These are phyloP conservation scores for Psilocybe cubensis DNA, from an alignment of 768 basidiomycete genomes.

Conservation along the genomic window DNA sequence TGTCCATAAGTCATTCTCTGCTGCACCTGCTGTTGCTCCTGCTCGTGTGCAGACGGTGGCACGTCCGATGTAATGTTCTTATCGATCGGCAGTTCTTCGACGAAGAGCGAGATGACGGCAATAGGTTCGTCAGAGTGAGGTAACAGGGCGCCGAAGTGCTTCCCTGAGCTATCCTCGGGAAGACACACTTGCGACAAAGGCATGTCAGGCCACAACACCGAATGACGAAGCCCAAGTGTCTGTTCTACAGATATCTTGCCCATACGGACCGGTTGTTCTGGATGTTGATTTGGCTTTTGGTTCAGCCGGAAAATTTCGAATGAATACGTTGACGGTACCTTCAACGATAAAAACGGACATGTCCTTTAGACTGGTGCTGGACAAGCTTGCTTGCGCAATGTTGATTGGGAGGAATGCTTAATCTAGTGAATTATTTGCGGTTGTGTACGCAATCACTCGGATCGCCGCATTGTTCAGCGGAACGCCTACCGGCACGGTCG, in stretches of 20 bases:
- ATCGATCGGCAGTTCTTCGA: slow-evolving; percentile 43
- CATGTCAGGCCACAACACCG: slow-evolving; percentile 60
- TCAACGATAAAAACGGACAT: not conserved
- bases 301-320: not conserved
- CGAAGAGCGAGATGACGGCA: slow-evolving; percentile 62
- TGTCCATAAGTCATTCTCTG: not conserved
- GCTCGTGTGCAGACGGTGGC: no score
- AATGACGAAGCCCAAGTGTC: slow-evolving; percentile 56
- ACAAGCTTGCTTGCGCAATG: no score
- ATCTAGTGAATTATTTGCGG: not conserved
- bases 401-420: not conserved
- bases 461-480: not conserved
- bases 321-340: not conserved
- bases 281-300: not conserved
- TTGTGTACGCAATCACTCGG: not conserved
- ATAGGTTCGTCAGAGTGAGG: slow-evolving; percentile 37
- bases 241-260: slow-evolving; percentile 22
- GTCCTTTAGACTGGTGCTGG: no score
- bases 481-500: not conserved
- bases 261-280: slow-evolving; percentile 12
- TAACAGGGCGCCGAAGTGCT: slow-evolving; percentile 62
- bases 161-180: slow-evolving; percentile 52
- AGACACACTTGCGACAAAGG: slow-evolving; percentile 51
- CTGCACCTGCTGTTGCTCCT: not conserved
- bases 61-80: slow-evolving; percentile 12